Evolutionary conservation across 352 stramenopile genomes (phyloP), one percentile per base, ranked within the genome.

Genomic region (Phytophthora brassicae): DNA sequence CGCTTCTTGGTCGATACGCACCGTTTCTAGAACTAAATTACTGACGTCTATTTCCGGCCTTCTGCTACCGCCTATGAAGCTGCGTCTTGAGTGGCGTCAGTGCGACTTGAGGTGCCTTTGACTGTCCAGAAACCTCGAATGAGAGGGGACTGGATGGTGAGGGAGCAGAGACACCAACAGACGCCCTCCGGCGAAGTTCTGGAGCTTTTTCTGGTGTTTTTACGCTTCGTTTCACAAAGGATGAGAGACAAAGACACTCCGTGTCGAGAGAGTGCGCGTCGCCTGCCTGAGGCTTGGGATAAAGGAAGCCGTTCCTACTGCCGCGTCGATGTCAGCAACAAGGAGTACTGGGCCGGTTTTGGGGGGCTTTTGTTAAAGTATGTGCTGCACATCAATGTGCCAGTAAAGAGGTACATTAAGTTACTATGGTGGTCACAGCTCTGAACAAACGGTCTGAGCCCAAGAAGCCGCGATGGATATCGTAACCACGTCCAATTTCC

Each of bases 401-500:
- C 49, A 20, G 4, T 23, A 56, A 33, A 9, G 14, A 4, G 33
- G 33, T 16, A 39, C 33, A 13, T n/a, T n/a, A n/a, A n/a, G n/a
- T n/a, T n/a, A n/a, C 9, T 8, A 7, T 43, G 36, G n/a, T 43
- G 36, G 36, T 43, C n/a, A n/a, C n/a, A n/a, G n/a, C n/a, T n/a
- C n/a, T n/a, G n/a, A 41, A 12, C 29, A 36, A 41, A 12, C 14
- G 35, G 6, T 22, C 14, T 11, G 6, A 22, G 24, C 3, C 23
- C 24, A 26, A 23, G 13, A 7, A 20, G 19, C n/a, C 14, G 20
- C 53, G 11, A 94, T 91, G 83, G 85, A 94, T 62, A 91, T 94
- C 53, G 84, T 95, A 24, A 94, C 86, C 44, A 95, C 86, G 35
- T 93, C 86, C 71, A 95, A 95, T 71, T 94, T 95, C 68, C 86